Evolutionary conservation across 192 early-diverging fungal genomes (phyloP), one percentile per base, ranked within the genome.

Genomic region (Gryganskiella cystojenkinii): DNA sequence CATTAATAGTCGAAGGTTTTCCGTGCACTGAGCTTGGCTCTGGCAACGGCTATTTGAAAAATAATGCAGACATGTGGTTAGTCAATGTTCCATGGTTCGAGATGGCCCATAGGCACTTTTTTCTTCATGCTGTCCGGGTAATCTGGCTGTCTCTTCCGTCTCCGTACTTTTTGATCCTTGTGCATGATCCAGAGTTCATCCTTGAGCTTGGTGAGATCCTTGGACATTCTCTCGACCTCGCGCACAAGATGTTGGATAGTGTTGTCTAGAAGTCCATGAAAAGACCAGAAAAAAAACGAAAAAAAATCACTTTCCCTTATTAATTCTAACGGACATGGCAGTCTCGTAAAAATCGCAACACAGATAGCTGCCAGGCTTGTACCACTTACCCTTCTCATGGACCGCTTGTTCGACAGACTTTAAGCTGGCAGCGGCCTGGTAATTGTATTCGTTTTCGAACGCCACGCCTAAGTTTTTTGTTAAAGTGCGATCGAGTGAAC

Each of bases 121-220:
- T n/a, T n/a, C n/a, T n/a, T n/a, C n/a, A n/a, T n/a, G n/a, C n/a
- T n/a, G n/a, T n/a, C n/a, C n/a, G n/a, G n/a, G n/a, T n/a, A n/a
- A n/a, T n/a, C n/a, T n/a, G n/a, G n/a, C n/a, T n/a, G n/a, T n/a
- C 52, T n/a, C 4, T 42, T 40, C 37, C 7, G 1, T 59, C 24
- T 8, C 42, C 42, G 56, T 64, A 78, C 74, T 45, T 78, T 78
- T 64, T 69, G 66, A 33, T 78, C 74, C 61, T 78, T 78, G 31
- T 78, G 74, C 74, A 78, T 64, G 10, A 64, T 60, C 74, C 74
- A 78, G 46, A 78, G 66, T 51, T 78, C 74, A 4, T 78, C 74
- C 25, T 78, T 78, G 17, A 78, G 61, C 17, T 78, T 78, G 24
- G 74, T 69, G 28, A 78, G 27, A 25, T 78, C 74, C 44, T 78